Evolutionary conservation across 2,329 filamentous ascomycete genomes (phyloP).

Genomic region (Paracoccidioides lutzii): DNA sequence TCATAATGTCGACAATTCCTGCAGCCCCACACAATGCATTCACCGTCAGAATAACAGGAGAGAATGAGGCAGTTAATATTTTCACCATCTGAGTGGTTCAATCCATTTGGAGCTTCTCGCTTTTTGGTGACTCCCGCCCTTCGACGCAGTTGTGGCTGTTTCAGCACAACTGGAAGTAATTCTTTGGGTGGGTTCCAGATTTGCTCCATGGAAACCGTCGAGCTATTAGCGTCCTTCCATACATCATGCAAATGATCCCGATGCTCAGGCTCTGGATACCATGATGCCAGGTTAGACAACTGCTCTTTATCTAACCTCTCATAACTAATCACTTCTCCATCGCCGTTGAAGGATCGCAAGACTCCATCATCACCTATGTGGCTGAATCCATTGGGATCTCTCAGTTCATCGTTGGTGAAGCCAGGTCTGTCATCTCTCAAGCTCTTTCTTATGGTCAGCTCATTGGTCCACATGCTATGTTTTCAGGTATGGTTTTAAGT

Average conservation of each 20-base stretch:
- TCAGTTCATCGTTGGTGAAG: background rate
- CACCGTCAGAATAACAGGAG: too few species aligned
- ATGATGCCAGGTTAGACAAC: background rate
- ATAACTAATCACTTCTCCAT: background rate
- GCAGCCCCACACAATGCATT: too few species aligned
- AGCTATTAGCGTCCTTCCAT: background rate
- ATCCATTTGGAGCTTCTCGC: too few species aligned
- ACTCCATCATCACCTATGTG: background rate
- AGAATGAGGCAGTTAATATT: too few species aligned
- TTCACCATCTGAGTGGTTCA: too few species aligned
- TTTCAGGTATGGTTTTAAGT: background rate
- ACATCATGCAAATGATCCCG: background rate
- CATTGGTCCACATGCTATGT: background rate
- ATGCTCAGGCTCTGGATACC: background rate
- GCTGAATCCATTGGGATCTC: background rate
- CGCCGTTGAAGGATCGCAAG: background rate
- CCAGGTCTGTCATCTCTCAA: background rate
- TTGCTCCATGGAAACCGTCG: background rate
- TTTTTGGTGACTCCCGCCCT: too few species aligned
- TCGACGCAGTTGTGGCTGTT: too few species aligned
- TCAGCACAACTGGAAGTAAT: background rate
- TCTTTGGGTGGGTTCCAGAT: background rate
- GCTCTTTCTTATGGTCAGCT: background rate
- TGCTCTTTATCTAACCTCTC: background rate
- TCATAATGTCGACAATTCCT: too few species aligned